phyloP scores from a whole-genome alignment of 768 basidiomycete species.

The Lactarius trivialis region DNA sequence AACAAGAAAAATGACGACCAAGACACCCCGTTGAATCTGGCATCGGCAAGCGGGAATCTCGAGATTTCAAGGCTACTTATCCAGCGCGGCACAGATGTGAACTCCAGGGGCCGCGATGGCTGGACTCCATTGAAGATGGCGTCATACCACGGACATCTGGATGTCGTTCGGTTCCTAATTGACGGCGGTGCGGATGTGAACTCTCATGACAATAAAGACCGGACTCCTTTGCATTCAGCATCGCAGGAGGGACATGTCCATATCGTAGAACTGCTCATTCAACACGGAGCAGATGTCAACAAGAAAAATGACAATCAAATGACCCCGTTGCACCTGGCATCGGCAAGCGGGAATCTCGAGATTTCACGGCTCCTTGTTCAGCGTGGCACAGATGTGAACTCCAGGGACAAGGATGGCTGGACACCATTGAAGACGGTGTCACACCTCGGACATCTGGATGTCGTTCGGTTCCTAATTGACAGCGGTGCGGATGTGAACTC shows the following conservation, averaged over 20 bases:
- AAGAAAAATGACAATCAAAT: neutral
- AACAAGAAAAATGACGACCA: no score
- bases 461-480: no score
- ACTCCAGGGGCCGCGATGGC: neutral
- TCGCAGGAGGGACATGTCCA: neutral
- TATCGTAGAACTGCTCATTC: neutral
- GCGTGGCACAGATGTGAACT: neutral
- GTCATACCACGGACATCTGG: no score
- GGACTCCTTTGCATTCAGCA: neutral
- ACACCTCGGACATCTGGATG: no score
- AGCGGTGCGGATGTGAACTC: no score
- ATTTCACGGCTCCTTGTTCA: neutral
- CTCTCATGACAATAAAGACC: no score
- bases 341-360: neutral
- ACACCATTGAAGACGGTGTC: neutral
- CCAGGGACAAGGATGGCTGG: neutral
- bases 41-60: neutral
- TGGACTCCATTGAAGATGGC: no score
- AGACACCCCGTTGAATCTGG: neutral
- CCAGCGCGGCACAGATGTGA: neutral
- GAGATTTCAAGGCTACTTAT: neutral
- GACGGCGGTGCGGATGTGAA: no score
- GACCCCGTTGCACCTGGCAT: neutral
- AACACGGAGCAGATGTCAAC: neutral
- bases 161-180: no score